Evolutionary conservation across 179 eudicot genomes (phyloP), one percentile per base, ranked within the genome.

Genomic region (Beta macrorhiza): DNA sequence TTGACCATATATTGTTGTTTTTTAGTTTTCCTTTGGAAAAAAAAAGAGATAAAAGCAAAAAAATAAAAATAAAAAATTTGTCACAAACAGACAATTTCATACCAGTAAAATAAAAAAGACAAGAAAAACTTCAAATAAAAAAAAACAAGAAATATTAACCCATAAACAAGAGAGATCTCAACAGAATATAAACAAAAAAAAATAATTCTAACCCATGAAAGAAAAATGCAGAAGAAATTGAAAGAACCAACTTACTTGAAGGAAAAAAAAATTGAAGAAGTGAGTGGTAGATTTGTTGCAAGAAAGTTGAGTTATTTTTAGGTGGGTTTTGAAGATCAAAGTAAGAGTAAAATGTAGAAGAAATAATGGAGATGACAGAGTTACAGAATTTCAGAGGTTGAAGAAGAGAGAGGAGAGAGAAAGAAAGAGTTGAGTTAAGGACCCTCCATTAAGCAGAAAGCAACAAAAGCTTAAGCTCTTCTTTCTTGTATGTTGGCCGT

Each of bases 401-500:
- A 14, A 79, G 68, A 76, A 47, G 52, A 25, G 67, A 79, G 57
- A 59, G 76, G 56, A 1, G 45, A 0, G 61, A 7, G 25, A 62
- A 42, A 53, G 81, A 84, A 76, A 84, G 78, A 86, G 82, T 83
- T 25, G 79, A 32, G 42, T 78, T 86, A 91, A 81, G 95, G 93
- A 67, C 89, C 92, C 86, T 93, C 96, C 96, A 91, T 93, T 81
- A 79, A 79, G 87, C 85, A 86, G 83, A 86, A 89, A 88, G 87
- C 89, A 87, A 88, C 87, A 86, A 87, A 89, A 84, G 88, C 82
- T 79, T 78, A 74, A 78, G 82, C 83, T 77, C 42, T 56, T 49
- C 11, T 49, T 63, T 65, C 13, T 64, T 25, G 61, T 79, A 71
- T 77, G 78, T 78, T 80, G 81, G 82, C 85, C 79, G 80, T 84